Percentiles rank a stretch among this genome's conserved stretches.
Conservation (phyloP, 2,329 filamentous ascomycete genomes). For the Fusarium sp. region DNA sequence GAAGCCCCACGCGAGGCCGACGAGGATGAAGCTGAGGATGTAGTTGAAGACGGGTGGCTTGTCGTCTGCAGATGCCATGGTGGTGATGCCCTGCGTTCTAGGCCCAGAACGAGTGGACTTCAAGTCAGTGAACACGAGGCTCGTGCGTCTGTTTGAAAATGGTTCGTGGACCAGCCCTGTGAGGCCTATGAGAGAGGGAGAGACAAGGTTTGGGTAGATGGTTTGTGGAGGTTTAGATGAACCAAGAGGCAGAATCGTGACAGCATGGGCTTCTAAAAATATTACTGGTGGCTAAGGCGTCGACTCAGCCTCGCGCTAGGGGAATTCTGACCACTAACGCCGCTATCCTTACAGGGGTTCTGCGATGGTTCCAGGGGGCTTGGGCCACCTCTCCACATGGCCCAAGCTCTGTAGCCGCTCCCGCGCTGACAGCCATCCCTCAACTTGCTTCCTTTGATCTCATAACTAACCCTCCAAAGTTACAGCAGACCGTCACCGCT, state of each 20-base stretch:
- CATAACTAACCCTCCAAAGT: conserved; percentile 5
- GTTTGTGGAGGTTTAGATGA: conserved; percentile 33
- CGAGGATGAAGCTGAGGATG: conserved; percentile 87
- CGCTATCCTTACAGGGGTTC: conserved; percentile 31
- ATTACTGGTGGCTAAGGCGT: conserved; percentile 39
- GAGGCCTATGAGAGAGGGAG: conserved; percentile 27
- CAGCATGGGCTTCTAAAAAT: conserved; percentile 36
- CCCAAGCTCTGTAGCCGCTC: conserved; percentile 36
- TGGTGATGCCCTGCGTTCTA: conserved; percentile 29
- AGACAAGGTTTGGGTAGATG: conserved; percentile 8
- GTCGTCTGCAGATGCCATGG: conserved; percentile 31
- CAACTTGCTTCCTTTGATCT: conserved; percentile 2
- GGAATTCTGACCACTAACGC: conserved; percentile 24
- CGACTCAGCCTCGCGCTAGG: conserved; percentile 39
- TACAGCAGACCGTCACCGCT: conserved; percentile 16
- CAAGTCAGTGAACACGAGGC: conserved; percentile 30
- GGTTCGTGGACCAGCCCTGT: conserved; percentile 17
- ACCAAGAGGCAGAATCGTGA: conserved; percentile 27
- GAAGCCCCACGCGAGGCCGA: conserved; percentile 92
- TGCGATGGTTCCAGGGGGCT: conserved; percentile 15
- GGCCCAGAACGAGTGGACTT: conserved; percentile 19
- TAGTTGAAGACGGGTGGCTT: conserved; percentile 77
- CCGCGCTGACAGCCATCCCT: conserved; percentile 32
- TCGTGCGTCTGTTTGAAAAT: conserved; percentile 27
- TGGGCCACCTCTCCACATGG: conserved; percentile 21